Conservation (phyloP, 2,329 filamentous ascomycete species). For the Ceratocystis destructans region DNA sequence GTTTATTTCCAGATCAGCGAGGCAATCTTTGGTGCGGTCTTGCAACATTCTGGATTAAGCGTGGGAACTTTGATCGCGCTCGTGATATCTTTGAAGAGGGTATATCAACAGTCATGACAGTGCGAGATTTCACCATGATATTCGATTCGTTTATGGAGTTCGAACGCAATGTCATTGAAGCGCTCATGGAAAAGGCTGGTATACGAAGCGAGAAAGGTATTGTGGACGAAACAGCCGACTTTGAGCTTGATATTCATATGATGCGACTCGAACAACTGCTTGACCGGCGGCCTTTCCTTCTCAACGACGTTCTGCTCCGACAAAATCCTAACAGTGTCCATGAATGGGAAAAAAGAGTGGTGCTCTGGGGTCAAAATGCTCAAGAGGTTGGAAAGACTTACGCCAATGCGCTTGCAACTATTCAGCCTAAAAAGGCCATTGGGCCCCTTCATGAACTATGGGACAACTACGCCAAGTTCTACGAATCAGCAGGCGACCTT, state of each 20-base stretch:
- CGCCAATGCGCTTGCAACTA: constrained; percentile 81
- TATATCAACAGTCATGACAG: constrained; percentile 95
- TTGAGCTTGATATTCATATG: constrained; percentile 92
- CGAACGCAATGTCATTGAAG: constrained; percentile 86
- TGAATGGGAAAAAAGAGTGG: constrained; percentile 96
- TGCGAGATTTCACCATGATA: constrained; percentile 89
- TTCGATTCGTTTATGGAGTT: constrained; percentile 97
- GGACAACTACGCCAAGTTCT: constrained; percentile 95
- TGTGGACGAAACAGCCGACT: constrained; percentile 70
- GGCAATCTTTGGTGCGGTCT: constrained; percentile 91
- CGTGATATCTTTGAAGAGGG: constrained; percentile 92
- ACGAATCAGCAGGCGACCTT: constrained; percentile 75
- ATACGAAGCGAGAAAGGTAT: constrained; percentile 63
- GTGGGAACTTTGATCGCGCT: constrained; percentile 81
- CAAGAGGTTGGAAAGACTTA: constrained; percentile 86
- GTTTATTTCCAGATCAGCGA: constrained; percentile 80
- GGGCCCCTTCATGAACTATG: constrained; percentile 91
- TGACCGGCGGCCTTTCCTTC: constrained; percentile 86
- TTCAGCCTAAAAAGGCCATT: constrained; percentile 85
- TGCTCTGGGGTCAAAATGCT: constrained; percentile 87
- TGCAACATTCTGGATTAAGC: constrained; percentile 91
- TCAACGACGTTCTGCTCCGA: constrained; percentile 87
- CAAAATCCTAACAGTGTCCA: constrained; percentile 94
- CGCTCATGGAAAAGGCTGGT: constrained; percentile 78
- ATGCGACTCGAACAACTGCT: constrained; percentile 96